Evolutionary conservation across 768 basidiomycete genomes (phyloP), one percentile per base, ranked within the genome.

Genomic region (Lactarius tabidus): DNA sequence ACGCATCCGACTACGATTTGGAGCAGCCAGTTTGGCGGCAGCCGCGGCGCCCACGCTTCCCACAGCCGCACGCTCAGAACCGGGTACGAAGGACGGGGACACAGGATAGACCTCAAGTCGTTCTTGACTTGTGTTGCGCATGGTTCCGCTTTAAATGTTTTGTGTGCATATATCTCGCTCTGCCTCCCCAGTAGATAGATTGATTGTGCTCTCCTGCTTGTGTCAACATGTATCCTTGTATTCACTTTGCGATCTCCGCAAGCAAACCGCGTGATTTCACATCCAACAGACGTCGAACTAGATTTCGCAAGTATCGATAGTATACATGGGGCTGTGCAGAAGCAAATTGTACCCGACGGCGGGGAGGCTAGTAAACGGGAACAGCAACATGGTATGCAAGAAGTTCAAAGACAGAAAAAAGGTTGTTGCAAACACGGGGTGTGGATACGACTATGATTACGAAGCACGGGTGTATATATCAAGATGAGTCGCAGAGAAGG

Each of bases 1-100:
- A 76, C 90, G 89, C 74, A 82, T 93, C 72, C 91, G 90, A 76
- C 78, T 93, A 65, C 88, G 84, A 75, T 80, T 91, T 65, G 85
- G 86, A 23, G 73, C 78, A 18, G 76, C 78, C n/a, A 79, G 78
- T 23, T 70, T 80, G 57, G 76, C 77, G 10, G 75, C 69, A 14
- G 71, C 48, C 23, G 26, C 73, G 28, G 58, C 67, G 43, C 70
- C 73, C 35, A 65, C 77, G 53, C 74, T 79, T 58, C 69, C 65
- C 39, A 26, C 75, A n/a, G 71, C 81, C 29, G 68, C 78, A 14
- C 79, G 84, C 72, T 84, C 89, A 85, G 82, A 85, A 81, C 75
- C 81, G 66, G 81, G 84, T 71, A 79, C 82, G 64, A 90, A 90
- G 76, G 88, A 90, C 70, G 88, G 86, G 60, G 89, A 91, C 73